phyloP scores from a whole-genome alignment of 768 basidiomycete genomes.

The Symmetrospora coprosmae region DNA sequence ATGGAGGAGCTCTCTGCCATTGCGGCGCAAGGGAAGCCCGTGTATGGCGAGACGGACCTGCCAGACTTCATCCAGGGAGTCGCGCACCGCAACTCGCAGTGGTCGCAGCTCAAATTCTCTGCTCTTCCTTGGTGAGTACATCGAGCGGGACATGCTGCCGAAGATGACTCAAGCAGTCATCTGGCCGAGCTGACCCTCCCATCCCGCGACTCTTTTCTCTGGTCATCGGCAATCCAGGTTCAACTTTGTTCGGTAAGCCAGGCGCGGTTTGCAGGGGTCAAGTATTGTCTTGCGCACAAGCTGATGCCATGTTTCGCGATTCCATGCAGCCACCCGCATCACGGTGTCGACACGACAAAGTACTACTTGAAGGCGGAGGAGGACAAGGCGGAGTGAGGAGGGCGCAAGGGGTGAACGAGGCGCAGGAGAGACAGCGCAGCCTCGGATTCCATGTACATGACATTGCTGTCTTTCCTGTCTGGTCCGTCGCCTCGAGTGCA shows the following conservation, averaged over 20 bases:
- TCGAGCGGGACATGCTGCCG: no score
- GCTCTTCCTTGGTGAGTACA: conserved; percentile 37
- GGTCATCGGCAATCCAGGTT: conserved; percentile 48
- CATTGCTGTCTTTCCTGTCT: no score
- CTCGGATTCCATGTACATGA: no score
- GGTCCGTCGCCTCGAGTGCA: no score
- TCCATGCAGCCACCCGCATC: conserved; percentile 28
- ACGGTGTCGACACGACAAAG: conserved; percentile 30
- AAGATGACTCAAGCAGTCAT: no score
- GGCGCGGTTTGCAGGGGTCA: not conserved
- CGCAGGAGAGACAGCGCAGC: no score
- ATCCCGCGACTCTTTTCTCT: not conserved
- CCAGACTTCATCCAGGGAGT: conserved; percentile 72
- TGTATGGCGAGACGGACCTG: conserved; percentile 72
- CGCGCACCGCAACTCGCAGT: conserved; percentile 75
- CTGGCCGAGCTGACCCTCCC: not conserved
- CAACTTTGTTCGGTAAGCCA: conserved; percentile 68
- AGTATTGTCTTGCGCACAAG: not conserved
- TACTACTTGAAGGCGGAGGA: conserved; percentile 23
- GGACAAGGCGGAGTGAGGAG: not conserved
- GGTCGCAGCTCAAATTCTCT: conserved; percentile 88
- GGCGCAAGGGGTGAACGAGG: no score
- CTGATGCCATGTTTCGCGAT: not conserved
- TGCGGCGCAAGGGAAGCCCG: conserved; percentile 60
- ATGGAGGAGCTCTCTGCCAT: conserved; percentile 60